Conservation (phyloP, 345 rosid genomes). For the Ceriops tagal region DNA sequence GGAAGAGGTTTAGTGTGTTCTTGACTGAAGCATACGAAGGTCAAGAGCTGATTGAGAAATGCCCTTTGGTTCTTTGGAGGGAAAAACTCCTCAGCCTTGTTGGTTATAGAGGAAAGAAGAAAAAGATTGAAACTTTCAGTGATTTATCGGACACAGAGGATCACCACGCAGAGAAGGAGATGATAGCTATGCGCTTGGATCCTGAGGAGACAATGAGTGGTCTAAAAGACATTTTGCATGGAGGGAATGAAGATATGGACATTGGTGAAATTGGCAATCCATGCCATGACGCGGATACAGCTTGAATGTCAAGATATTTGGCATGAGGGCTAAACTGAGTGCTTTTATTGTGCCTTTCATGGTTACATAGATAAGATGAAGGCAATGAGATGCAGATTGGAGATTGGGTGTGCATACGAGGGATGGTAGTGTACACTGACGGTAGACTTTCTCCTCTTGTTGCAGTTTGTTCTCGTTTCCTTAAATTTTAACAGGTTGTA, state of each 20-base stretch:
- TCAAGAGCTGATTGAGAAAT: conserved; percentile 56
- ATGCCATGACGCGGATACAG: conserved; percentile 13
- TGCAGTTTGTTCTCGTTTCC: not conserved
- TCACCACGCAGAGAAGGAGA: conserved; percentile 31
- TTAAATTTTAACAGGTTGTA: not conserved
- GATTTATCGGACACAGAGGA: conserved; percentile 57
- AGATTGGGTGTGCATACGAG: too few species aligned
- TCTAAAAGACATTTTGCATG: conserved; percentile 27
- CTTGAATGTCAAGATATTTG: not conserved
- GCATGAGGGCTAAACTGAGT: not conserved
- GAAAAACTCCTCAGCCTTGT: conserved; percentile 55
- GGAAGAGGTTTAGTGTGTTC: conserved; percentile 85
- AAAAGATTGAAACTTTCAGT: conserved; percentile 29
- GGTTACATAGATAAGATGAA: too few species aligned
- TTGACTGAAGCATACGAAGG: conserved; percentile 76
- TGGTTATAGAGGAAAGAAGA: conserved; percentile 64
- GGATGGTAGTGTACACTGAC: not conserved
- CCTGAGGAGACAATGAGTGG: conserved; percentile 29
- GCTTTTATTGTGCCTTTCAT: too few species aligned
- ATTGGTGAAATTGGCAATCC: conserved; percentile 34
- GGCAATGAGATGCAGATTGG: too few species aligned
- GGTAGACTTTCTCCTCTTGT: not conserved
- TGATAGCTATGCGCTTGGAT: conserved; percentile 27
- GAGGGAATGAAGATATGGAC: conserved; percentile 45
- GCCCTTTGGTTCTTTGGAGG: conserved; percentile 63